A percentile compares a stretch with the other conserved stretches of the same genome.
phyloP scores from a whole-genome alignment of 2,329 filamentous ascomycete species.

The Colletotrichum plurivorum region DNA sequence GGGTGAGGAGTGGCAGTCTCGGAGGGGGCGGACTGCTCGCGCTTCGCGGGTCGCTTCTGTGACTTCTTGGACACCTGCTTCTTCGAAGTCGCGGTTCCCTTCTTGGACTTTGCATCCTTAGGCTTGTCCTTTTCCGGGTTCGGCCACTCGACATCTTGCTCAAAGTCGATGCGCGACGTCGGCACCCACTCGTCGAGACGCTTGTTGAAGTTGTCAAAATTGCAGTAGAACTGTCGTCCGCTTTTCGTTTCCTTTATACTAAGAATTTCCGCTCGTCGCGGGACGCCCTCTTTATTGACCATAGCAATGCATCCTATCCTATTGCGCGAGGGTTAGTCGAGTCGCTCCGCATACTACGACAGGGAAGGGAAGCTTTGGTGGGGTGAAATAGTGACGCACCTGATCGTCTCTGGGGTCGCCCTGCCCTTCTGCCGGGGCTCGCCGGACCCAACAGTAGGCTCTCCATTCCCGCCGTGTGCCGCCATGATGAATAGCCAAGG shows the following conservation, averaged over 20 bases:
- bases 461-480: conserved; percentile 62
- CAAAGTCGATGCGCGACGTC: conserved; percentile 85
- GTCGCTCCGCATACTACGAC: background rate
- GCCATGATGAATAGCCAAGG: conserved; percentile 64
- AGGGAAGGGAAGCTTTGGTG: background rate
- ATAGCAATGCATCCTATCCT: conserved; percentile 72
- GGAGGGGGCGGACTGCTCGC: conserved; percentile 68
- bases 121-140: conserved; percentile 87
- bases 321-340: conserved; percentile 5
- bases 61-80: conserved; percentile 71
- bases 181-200: conserved; percentile 88
- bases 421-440: conserved; percentile 79
- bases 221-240: conserved; percentile 92
- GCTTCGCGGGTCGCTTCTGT: conserved; percentile 68
- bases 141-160: conserved; percentile 96
- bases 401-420: conserved; percentile 87
- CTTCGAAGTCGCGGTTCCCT: conserved; percentile 70
- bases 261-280: conserved; percentile 95
- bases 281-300: conserved; percentile 81
- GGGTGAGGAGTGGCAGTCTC: conserved; percentile 69
- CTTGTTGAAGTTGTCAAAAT: conserved; percentile 99
- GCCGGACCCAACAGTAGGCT: conserved; percentile 70
- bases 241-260: conserved; percentile 93
- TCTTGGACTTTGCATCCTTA: conserved; percentile 84
- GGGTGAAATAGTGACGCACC: conserved; percentile 63